These are phyloP conservation scores for Rhizopus stolonifer DNA, from an alignment of 371 early-diverging fungal species.

Conservation along the genomic window DNA sequence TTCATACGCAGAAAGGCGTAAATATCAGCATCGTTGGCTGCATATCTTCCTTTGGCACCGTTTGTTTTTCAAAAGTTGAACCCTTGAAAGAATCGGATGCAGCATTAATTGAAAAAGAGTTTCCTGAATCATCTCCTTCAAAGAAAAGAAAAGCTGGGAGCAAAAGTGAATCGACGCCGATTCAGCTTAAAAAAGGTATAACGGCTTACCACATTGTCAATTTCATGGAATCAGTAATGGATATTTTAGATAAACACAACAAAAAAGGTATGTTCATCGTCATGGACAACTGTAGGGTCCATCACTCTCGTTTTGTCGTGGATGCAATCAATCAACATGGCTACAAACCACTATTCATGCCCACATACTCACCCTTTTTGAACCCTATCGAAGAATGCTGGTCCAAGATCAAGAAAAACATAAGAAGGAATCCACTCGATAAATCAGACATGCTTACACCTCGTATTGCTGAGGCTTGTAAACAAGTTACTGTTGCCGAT, in stretches of 20 bases:
- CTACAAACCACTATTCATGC: slow-evolving; percentile 12
- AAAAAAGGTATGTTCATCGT: slow-evolving; percentile 8
- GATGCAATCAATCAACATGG: slow-evolving; percentile 7
- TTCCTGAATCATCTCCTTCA: neutral
- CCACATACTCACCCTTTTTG: slow-evolving; percentile 17
- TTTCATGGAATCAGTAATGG: slow-evolving; percentile 14
- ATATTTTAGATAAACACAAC: slow-evolving; percentile 14
- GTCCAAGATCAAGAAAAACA: slow-evolving; percentile 13
- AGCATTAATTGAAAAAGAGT: slow-evolving; percentile 4
- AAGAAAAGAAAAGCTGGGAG: slow-evolving; percentile 16
- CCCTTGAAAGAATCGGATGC: slow-evolving; percentile 5
- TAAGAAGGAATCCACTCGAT: slow-evolving; percentile 13
- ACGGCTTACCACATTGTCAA: slow-evolving; percentile 15
- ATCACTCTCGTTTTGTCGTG: slow-evolving; percentile 6
- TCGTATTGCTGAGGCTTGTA: slow-evolving; percentile 12
- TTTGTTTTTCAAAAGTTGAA: slow-evolving; percentile 8
- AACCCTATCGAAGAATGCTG: slow-evolving; percentile 23
- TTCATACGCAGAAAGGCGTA: slow-evolving; percentile 9
- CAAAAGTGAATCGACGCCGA: neutral
- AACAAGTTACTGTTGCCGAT: slow-evolving; percentile 6
- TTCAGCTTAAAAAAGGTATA: slow-evolving; percentile 6
- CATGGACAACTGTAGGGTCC: slow-evolving; percentile 5
- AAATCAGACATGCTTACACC: slow-evolving; percentile 19
- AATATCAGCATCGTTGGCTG: slow-evolving; percentile 13
- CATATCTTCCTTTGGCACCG: slow-evolving; percentile 1